Base-by-base conservation (phyloP, 805 yeast species). In the Yamadazyma olivae region DNA sequence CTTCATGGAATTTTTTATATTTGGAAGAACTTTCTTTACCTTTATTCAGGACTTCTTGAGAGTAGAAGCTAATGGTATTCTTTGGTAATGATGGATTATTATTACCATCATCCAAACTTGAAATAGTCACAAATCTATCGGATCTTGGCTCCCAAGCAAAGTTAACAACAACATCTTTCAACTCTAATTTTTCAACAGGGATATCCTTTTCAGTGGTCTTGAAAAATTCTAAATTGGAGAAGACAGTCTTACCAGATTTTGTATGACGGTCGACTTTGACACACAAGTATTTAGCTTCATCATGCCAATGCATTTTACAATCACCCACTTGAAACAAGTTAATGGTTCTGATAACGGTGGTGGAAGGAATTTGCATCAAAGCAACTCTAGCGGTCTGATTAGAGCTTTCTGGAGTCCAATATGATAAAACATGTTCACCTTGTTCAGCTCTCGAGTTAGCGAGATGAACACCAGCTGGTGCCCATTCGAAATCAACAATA, bases 231-330 rank as follows among this genome's bases (percentile, higher is more conserved):
- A 93, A 74, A 59, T 88, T 88, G 39, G 96, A 81, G 74, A 88
- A 89, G 35, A 82, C 63, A 15, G 96, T 86, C 77, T 95, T 93
- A 62, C 83, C 86, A 33, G 96, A 83, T 66, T 93, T 93, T 39
- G 97, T 87, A 67, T 89, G 96, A 67, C 98, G 87, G 63, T 90
- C 96, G 50, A 93, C 96, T 70, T 86, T 88, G 56, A 90, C 95
- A 69, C 96, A 87, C 57, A 93, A 68, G 59, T 70, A 83, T 51
- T 79, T 81, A 45, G 87, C 88, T 49, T 84, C 81, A 46, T 78
- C 81, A 67, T 93, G 98, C 99, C 99, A 93, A 72, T 81, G 88
- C 68, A 93, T 67, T 54, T 82, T 76, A 66, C 93, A 88, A 56
- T 84, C 91, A 39, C 88, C 77, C 34, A 93, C 99, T 67, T 93